Evolutionary conservation across 371 early-diverging fungal genomes (phyloP).

Genomic region (Mortierella sp.): DNA sequence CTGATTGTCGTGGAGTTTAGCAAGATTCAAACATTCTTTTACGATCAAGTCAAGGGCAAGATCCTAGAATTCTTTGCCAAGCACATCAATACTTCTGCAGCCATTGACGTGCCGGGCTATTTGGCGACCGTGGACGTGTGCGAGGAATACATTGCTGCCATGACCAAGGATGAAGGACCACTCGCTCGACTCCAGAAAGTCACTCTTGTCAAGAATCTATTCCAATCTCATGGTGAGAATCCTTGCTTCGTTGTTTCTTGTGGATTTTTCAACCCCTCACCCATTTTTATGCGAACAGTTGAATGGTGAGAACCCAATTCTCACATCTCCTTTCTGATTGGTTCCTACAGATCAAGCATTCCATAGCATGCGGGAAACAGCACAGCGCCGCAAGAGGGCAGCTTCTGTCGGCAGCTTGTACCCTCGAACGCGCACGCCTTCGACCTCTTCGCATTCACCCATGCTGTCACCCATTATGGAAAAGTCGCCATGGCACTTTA

Average conservation of each 20-base stretch:
- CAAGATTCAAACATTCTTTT: conserved; percentile 65
- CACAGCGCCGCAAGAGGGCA: conserved; percentile 15
- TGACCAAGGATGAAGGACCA: conserved; percentile 34
- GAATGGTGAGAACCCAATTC: no score
- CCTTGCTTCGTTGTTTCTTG: not conserved
- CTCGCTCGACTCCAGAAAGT: conserved; percentile 24
- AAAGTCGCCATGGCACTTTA: conserved; percentile 12
- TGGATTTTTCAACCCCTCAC: no score
- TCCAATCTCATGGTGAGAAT: conserved; percentile 26
- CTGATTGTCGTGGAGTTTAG: conserved; percentile 67
- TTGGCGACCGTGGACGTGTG: conserved; percentile 28
- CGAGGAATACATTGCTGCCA: conserved; percentile 42
- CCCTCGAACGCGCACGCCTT: conserved; percentile 17
- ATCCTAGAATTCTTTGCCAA: conserved; percentile 22
- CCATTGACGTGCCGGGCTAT: conserved; percentile 24
- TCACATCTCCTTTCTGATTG: not conserved
- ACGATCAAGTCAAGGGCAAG: conserved; percentile 43
- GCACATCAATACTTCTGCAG: conserved; percentile 16
- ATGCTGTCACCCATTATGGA: not conserved
- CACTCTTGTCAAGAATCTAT: conserved; percentile 21
- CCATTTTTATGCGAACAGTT: no score
- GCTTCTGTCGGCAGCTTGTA: not conserved
- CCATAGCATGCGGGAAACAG: conserved; percentile 20
- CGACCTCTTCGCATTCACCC: conserved; percentile 5
- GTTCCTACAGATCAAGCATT: conserved; percentile 21